Conservation (phyloP, 2,329 filamentous ascomycete species). For the Fusarium sp. region DNA sequence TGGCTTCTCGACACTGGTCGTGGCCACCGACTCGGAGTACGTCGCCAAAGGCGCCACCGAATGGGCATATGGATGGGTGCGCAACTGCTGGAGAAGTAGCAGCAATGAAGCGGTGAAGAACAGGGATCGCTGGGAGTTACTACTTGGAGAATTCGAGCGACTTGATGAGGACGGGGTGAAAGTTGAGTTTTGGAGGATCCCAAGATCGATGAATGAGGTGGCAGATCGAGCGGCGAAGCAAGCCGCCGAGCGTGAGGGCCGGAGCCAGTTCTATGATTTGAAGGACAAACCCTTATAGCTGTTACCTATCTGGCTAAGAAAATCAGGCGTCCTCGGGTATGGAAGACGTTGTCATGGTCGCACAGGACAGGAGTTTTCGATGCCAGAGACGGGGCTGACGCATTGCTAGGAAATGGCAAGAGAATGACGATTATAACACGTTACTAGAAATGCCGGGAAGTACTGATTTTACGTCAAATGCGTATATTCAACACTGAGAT, state of each 20-base stretch:
- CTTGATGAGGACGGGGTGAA: slow-evolving; percentile 45
- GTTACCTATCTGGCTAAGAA: not conserved
- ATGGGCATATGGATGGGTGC: slow-evolving; percentile 33
- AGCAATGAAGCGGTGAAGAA: slow-evolving; percentile 57
- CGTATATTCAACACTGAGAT: not conserved
- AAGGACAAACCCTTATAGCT: no score
- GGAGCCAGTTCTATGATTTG: not conserved
- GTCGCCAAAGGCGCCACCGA: slow-evolving; percentile 19
- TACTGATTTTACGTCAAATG: not conserved
- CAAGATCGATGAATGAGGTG: no score
- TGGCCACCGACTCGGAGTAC: slow-evolving; percentile 46
- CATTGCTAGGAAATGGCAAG: not conserved
- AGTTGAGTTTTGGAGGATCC: slow-evolving; percentile 60
- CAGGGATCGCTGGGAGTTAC: slow-evolving; percentile 63
- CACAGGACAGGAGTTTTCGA: not conserved
- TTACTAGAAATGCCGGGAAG: not conserved
- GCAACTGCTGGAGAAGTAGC: slow-evolving; percentile 58
- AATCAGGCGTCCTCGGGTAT: not conserved
- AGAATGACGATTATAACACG: no score
- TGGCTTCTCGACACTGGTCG: slow-evolving; percentile 52
- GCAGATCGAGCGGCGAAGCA: slow-evolving; percentile 47
- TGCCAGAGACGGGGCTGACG: not conserved
- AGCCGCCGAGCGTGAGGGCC: slow-evolving; percentile 35
- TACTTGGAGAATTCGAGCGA: slow-evolving; percentile 56
- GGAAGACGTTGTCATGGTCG: not conserved